Conservation (phyloP, 2,329 filamentous ascomycete genomes). For the Nectriaceae sp. region DNA sequence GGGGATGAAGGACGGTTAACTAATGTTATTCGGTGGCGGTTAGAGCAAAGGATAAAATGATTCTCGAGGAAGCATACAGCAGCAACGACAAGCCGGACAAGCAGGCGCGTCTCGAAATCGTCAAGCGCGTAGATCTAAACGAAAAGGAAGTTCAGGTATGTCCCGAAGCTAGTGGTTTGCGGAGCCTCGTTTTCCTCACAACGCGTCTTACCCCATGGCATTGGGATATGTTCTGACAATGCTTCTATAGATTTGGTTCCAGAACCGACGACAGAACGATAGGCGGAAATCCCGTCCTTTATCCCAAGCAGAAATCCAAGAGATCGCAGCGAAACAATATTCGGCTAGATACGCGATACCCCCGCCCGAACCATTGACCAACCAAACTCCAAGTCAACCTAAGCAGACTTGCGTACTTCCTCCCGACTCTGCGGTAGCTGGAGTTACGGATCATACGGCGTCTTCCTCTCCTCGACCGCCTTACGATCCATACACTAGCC, state of each 20-base stretch:
- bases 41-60: conserved; percentile 84
- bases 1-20: conserved; percentile 3
- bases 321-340: conserved; percentile 54
- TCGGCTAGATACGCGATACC: conserved; percentile 52
- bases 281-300: conserved; percentile 85
- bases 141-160: conserved; percentile 96
- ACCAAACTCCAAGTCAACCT: conserved; percentile 26
- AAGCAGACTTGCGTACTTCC: conserved; percentile 28
- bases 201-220: conserved; percentile 21
- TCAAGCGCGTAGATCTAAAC: conserved; percentile 81
- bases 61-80: conserved; percentile 84
- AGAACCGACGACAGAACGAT: conserved; percentile 92
- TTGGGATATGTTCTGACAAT: no score
- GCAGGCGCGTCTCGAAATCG: conserved; percentile 79
- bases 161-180: conserved; percentile 7
- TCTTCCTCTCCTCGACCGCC: conserved; percentile 22
- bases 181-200: conserved; percentile 6
- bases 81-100: conserved; percentile 92
- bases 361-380: conserved; percentile 45
- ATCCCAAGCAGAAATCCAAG: conserved; percentile 68
- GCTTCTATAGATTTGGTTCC: conserved; percentile 86
- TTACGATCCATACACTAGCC: conserved; percentile 22
- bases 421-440: conserved; percentile 17
- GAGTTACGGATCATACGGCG: conserved; percentile 25
- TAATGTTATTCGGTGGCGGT: conserved; percentile 19